Evolutionary conservation across 2,329 filamentous ascomycete species (phyloP).

Genomic region (Exophiala lecanii-corni): DNA sequence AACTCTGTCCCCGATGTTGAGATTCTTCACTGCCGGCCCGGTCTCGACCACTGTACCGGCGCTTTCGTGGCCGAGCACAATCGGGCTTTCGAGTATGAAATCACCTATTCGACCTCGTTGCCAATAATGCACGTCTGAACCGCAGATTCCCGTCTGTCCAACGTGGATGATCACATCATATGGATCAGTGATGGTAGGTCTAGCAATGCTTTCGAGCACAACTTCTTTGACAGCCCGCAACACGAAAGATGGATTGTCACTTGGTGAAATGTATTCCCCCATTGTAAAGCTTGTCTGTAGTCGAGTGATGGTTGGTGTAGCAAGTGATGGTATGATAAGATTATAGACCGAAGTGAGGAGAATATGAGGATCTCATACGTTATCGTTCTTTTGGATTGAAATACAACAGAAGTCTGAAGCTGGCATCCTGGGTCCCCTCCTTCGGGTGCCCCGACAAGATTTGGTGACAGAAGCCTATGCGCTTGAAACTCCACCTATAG

Average conservation of each 20-base stretch:
- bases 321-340: too few relatives aligned
- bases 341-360: too few relatives aligned
- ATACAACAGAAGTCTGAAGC: too few relatives aligned
- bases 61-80: slow-evolving; percentile 36
- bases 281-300: too few relatives aligned
- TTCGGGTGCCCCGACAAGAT: too few relatives aligned
- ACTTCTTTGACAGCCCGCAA: slow-evolving; percentile 72
- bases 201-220: slow-evolving; percentile 67
- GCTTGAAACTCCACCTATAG: too few relatives aligned
- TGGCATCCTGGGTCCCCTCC: too few relatives aligned
- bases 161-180: slow-evolving; percentile 41
- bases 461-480: too few relatives aligned
- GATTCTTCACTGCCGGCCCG: slow-evolving; percentile 25
- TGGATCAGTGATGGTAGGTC: slow-evolving; percentile 40
- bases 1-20: slow-evolving; percentile 32
- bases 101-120: slow-evolving; percentile 34
- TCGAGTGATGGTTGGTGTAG: too few relatives aligned
- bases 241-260: slow-evolving; percentile 81
- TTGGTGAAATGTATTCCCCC: too few relatives aligned
- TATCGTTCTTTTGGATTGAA: too few relatives aligned
- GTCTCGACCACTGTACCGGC: slow-evolving; percentile 29
- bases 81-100: slow-evolving; percentile 29
- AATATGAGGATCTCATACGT: too few relatives aligned
- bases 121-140: slow-evolving; percentile 36
- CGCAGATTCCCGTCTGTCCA: slow-evolving; percentile 42